phyloP scores from a whole-genome alignment of 2,329 filamentous ascomycete species.

The Colletotrichum tabaci region DNA sequence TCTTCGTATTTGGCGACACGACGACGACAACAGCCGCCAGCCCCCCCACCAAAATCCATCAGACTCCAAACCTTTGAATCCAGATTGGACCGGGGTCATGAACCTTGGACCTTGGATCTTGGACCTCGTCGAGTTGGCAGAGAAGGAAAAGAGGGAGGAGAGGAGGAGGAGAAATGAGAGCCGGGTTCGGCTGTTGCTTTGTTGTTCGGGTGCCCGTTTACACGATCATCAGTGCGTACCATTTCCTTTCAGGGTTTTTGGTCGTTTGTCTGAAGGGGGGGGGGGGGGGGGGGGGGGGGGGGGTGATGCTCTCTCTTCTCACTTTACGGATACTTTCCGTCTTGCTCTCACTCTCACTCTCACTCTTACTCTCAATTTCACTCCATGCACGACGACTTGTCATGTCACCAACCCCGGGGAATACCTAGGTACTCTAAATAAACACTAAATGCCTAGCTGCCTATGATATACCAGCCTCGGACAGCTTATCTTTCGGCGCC shows the following conservation, averaged over 20 bases:
- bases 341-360: no score
- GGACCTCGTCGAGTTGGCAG: neutral
- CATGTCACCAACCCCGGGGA: neutral
- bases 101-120: neutral
- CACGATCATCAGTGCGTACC: constrained; percentile 20
- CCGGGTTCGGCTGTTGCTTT: constrained; percentile 16
- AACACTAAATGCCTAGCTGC: neutral
- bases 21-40: neutral
- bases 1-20: constrained; percentile 18
- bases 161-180: neutral
- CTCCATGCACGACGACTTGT: no score
- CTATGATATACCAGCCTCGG: neutral
- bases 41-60: neutral
- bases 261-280: no score
- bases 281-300: no score
- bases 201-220: constrained; percentile 13
- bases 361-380: no score
- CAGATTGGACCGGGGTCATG: constrained; percentile 6
- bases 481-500: constrained; percentile 9
- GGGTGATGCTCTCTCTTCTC: no score
- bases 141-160: neutral
- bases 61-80: constrained; percentile 1
- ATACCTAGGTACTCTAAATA: neutral
- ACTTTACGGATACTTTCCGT: no score
- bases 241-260: neutral